Percentiles rank a stretch among this genome's conserved stretches.
Evolutionary conservation across 768 basidiomycete genomes (phyloP).

Genomic region (Boletus sensibilis): DNA sequence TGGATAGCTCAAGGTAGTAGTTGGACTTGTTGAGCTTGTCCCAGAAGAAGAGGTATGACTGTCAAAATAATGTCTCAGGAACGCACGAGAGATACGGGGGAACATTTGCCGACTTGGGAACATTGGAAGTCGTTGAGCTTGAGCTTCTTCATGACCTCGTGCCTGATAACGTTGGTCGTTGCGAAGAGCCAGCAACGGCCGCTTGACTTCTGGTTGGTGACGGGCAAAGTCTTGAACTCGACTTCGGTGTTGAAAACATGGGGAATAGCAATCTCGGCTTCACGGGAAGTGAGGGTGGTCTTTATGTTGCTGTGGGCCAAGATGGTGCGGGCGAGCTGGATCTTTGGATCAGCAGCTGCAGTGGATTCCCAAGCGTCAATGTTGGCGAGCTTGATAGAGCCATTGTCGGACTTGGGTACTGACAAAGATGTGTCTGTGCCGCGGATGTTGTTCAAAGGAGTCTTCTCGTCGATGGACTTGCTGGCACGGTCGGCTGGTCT

Average conservation of each 20-base stretch:
- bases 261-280: constrained; percentile 57
- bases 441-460: not conserved
- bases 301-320: constrained; percentile 68
- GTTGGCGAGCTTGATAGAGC: constrained; percentile 57
- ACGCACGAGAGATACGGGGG: not conserved
- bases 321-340: constrained; percentile 73
- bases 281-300: constrained; percentile 60
- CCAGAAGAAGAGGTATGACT: constrained; percentile 94
- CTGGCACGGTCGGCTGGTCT: constrained; percentile 19
- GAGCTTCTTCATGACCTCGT: constrained; percentile 81
- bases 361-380: constrained; percentile 67
- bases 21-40: constrained; percentile 92
- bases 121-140: constrained; percentile 89
- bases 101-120: constrained; percentile 59
- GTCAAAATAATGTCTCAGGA: constrained; percentile 9
- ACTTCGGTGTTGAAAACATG: constrained; percentile 84
- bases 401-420: constrained; percentile 48
- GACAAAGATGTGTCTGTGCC: not conserved
- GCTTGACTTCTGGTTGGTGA: constrained; percentile 84
- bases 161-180: constrained; percentile 82
- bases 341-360: constrained; percentile 55
- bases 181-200: constrained; percentile 97
- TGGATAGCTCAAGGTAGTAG: constrained; percentile 86
- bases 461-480: constrained; percentile 30
- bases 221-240: constrained; percentile 77